Evolutionary conservation across 1,284 basidiomycete species (phyloP).

Genomic region (Tilletia caries): DNA sequence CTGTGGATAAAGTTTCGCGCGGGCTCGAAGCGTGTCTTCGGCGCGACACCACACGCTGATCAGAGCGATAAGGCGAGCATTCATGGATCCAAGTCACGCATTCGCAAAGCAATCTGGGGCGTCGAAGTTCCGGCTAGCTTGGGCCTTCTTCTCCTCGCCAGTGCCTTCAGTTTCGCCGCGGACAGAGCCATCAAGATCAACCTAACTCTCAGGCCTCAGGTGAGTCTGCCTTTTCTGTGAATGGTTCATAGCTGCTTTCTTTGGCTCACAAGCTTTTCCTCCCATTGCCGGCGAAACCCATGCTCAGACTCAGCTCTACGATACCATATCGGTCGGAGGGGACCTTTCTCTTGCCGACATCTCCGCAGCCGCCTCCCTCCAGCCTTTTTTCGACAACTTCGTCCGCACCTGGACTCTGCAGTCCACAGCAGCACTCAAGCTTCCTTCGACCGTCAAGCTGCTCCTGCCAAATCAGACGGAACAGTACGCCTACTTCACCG

Average conservation of each 20-base stretch:
- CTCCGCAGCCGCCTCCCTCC: not conserved
- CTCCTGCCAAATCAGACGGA: not conserved
- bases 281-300: too few species aligned
- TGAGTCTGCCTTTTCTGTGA: not conserved
- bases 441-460: conserved; percentile 1
- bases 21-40: not conserved
- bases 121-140: not conserved
- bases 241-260: too few species aligned
- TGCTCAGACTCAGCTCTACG: not conserved
- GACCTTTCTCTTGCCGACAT: not conserved
- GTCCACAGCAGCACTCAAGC: not conserved
- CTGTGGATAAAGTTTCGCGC: conserved; percentile 2
- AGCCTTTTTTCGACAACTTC: not conserved
- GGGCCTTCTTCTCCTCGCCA: not conserved
- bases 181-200: not conserved
- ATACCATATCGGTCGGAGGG: not conserved
- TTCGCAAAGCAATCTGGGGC: not conserved
- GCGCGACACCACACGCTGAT: not conserved
- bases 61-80: not conserved
- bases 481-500: not conserved
- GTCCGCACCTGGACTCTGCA: conserved; percentile 6
- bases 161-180: not conserved
- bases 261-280: not conserved
- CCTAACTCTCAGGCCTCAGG: not conserved
- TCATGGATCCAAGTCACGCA: not conserved